Conservation (phyloP, 2,329 filamentous ascomycete genomes). For the Apiospora kogelbergensis region DNA sequence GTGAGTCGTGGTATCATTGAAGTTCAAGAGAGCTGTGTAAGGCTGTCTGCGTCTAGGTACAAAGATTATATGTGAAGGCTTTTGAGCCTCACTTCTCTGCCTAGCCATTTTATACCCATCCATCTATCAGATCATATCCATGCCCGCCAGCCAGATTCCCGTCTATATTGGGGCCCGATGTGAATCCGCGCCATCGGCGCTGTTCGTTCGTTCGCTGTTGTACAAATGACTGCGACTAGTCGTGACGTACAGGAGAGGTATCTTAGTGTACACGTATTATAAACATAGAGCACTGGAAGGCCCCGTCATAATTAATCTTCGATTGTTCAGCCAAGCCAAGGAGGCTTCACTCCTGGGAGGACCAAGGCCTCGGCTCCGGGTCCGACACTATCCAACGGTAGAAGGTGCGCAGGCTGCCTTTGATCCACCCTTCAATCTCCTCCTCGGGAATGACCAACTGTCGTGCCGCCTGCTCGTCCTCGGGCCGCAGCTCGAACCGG, state of each 20-base stretch:
- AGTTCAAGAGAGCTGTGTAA: not conserved
- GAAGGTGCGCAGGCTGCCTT: slow-evolving; percentile 55
- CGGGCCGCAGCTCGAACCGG: slow-evolving; percentile 67
- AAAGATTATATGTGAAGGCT: not conserved
- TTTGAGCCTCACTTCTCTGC: not conserved
- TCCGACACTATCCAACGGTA: slow-evolving; percentile 51
- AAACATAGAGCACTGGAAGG: not conserved
- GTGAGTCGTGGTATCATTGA: not conserved
- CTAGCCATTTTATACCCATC: not conserved
- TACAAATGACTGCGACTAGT: not conserved
- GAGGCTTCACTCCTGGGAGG: slow-evolving; percentile 14
- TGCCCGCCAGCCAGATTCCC: not conserved
- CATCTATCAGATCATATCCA: not conserved
- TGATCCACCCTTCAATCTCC: slow-evolving; percentile 69
- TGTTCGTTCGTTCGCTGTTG: not conserved
- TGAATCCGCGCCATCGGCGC: not conserved
- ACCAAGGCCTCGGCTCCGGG: slow-evolving; percentile 36
- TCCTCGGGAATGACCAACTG: slow-evolving; percentile 64
- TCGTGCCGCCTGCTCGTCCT: slow-evolving; percentile 68
- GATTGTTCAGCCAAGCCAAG: not conserved
- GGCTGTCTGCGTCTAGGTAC: not conserved
- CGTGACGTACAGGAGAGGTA: not conserved
- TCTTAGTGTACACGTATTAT: slow-evolving; percentile 1
- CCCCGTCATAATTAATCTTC: not conserved
- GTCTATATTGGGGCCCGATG: not conserved